Percentiles rank a stretch among this genome's conserved stretches.
Conservation (phyloP, 306 rosid genomes). For the Quercus glauca region DNA sequence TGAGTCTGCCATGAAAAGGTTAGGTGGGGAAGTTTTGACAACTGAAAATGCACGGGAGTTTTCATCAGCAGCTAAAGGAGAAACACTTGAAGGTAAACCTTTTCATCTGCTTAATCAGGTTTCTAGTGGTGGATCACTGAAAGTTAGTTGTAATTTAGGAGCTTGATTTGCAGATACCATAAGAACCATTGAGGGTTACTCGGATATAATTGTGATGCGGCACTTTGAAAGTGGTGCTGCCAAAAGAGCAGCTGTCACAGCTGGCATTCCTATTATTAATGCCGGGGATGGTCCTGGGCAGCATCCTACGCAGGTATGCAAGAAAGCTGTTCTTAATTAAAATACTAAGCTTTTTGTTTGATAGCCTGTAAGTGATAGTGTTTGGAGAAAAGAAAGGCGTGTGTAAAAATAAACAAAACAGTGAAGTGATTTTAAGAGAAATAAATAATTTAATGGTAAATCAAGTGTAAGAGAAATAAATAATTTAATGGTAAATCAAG, state of each 20-base stretch:
- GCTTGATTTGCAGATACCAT: conserved; percentile 64
- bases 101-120: conserved; percentile 1
- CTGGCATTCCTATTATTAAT: conserved; percentile 77
- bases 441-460: no score
- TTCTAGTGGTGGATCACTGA: neutral
- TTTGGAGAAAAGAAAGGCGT: neutral
- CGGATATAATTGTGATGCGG: conserved; percentile 86
- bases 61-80: conserved; percentile 92
- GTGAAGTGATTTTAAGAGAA: no score
- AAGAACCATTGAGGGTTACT: conserved; percentile 85
- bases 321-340: neutral
- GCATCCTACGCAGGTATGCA: conserved; percentile 78
- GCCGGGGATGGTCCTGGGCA: conserved; percentile 99
- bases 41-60: conserved; percentile 94
- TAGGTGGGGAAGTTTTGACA: conserved; percentile 89
- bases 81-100: conserved; percentile 82
- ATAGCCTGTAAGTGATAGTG: neutral
- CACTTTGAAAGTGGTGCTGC: conserved; percentile 98
- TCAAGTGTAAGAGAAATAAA: neutral
- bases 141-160: neutral
- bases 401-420: no score
- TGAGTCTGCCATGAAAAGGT: conserved; percentile 93
- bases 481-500: no score
- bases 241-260: conserved; percentile 77
- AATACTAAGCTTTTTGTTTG: neutral